phyloP scores from a whole-genome alignment of 805 yeast genomes.

The Sugiyamaella americana region DNA sequence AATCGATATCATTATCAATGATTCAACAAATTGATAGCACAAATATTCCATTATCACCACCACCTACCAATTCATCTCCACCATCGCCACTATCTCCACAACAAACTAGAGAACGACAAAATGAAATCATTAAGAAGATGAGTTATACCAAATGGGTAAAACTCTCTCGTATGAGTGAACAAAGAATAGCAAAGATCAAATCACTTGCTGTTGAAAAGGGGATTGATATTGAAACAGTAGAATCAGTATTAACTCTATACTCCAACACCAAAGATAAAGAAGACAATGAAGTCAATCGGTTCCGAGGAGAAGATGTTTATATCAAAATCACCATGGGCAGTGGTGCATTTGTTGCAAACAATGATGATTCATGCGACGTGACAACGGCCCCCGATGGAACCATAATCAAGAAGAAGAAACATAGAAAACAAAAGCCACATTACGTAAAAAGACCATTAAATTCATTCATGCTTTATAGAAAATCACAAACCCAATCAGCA shows the following conservation, averaged over 20 bases:
- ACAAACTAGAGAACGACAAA: not conserved
- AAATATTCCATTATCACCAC: not conserved
- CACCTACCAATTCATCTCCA: not conserved
- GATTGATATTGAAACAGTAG: conserved; percentile 25
- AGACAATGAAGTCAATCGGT: conserved; percentile 22
- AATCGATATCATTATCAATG: not conserved
- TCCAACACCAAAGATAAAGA: conserved; percentile 15
- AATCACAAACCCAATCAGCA: conserved; percentile 39
- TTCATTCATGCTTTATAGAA: conserved; percentile 43
- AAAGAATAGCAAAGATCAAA: conserved; percentile 23
- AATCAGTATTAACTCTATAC: conserved; percentile 24
- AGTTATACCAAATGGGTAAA: conserved; percentile 26
- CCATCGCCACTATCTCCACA: not conserved
- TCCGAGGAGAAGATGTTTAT: conserved; percentile 22
- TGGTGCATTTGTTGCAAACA: conserved; percentile 11
- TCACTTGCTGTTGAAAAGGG: conserved; percentile 25
- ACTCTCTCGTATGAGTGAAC: conserved; percentile 24
- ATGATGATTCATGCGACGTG: conserved; percentile 13
- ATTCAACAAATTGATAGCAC: not conserved
- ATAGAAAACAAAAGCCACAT: conserved; percentile 17
- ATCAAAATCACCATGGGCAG: conserved; percentile 24
- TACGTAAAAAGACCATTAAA: conserved; percentile 43
- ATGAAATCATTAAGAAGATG: conserved; percentile 3
- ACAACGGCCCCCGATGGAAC: conserved; percentile 1
- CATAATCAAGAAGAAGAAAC: conserved; percentile 17